Evolutionary conservation across 2,329 filamentous ascomycete species (phyloP), one percentile per base, ranked within the genome.

Genomic region (Grosmannia clavigera): DNA sequence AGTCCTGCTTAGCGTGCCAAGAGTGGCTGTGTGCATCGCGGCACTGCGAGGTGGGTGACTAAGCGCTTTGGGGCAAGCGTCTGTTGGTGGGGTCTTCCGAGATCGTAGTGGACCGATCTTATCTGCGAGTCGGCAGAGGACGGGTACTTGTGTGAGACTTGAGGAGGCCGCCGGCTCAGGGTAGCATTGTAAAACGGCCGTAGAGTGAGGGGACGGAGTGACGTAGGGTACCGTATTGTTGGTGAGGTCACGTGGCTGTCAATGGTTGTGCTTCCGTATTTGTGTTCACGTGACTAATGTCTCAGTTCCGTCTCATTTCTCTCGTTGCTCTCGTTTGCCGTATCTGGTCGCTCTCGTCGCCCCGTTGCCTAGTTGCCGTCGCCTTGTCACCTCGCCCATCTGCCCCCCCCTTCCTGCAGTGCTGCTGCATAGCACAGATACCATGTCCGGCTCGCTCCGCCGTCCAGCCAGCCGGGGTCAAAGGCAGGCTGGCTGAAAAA

Each of bases 371-470:
- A 7, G 4, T 7, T 4, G 5, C 29, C 35, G 12, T 38, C 35
- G 35, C 12, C 35, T 10, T 22, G 9, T 14, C 9, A 3, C 7
- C 35, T 38, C 35, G 35, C 12, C 12, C 35, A 16, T 40, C 38
- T 2, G 2, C 14, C 38, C 38, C 38, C 9, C 11, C 38, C 38
- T 12, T 31, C 27, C 11, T 14, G 12, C 31, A 58, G 46, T 16
- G 40, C 86, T 65, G 89, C 90, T 66, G 85, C 78, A 72, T 85
- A 90, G 50, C 87, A 85, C 73, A 95, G 73, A 74, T 92, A 95
- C 90, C 90, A 95, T 33, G 89, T 92, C 72, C 84, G 75, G 67
- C 85, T 87, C 2, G 89, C 90, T 19, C 94, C 92, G 1, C 88
- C 90, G 73, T 96, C 90, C 53, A 94, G 72, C 81, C 83, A 90